These are phyloP conservation scores for Colletotrichum viniferum DNA, from an alignment of 2,329 filamentous ascomycete species.

Conservation along the genomic window DNA sequence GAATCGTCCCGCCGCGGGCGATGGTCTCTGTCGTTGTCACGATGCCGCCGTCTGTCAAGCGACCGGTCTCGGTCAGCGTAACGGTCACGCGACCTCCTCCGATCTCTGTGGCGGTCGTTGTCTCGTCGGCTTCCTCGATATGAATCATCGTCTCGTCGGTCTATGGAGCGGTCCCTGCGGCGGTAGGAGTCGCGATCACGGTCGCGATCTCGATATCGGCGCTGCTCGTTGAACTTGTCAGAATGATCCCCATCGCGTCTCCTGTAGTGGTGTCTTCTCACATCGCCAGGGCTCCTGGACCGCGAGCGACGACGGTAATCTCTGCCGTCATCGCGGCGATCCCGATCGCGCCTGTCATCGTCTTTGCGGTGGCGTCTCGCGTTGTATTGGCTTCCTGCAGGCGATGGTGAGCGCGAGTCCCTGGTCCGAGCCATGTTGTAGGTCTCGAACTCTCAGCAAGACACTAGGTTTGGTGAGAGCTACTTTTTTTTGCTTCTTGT, in stretches of 20 bases:
- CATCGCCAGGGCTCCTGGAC: constrained; percentile 66
- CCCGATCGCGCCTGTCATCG: constrained; percentile 61
- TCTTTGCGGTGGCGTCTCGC: constrained; percentile 71
- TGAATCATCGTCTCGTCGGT: constrained; percentile 68
- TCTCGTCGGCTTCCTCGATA: constrained; percentile 68
- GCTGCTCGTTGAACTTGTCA: constrained; percentile 51
- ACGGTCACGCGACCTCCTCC: constrained; percentile 67
- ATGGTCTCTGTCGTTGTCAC: constrained; percentile 67
- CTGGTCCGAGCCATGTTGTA: constrained; percentile 64
- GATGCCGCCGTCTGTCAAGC: constrained; percentile 54
- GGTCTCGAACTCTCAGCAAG: constrained; percentile 46
- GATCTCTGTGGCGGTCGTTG: constrained; percentile 54
- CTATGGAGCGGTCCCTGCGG: constrained; percentile 73
- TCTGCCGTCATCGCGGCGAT: constrained; percentile 54
- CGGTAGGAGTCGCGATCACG: constrained; percentile 62
- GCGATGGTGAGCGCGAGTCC: constrained; percentile 87
- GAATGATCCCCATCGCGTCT: constrained; percentile 32
- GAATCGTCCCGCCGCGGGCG: constrained; percentile 76
- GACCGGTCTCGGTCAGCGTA: constrained; percentile 64
- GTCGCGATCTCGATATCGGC: constrained; percentile 61
- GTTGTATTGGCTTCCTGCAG: constrained; percentile 83
- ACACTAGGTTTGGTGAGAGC: constrained; percentile 30
- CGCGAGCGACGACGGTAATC: constrained; percentile 61
- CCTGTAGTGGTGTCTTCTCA: constrained; percentile 44
- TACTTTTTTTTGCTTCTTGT: constrained; percentile 18